Evolutionary conservation across 768 basidiomycete genomes (phyloP), one percentile per base, ranked within the genome.

Genomic region (Ramaria sp.): DNA sequence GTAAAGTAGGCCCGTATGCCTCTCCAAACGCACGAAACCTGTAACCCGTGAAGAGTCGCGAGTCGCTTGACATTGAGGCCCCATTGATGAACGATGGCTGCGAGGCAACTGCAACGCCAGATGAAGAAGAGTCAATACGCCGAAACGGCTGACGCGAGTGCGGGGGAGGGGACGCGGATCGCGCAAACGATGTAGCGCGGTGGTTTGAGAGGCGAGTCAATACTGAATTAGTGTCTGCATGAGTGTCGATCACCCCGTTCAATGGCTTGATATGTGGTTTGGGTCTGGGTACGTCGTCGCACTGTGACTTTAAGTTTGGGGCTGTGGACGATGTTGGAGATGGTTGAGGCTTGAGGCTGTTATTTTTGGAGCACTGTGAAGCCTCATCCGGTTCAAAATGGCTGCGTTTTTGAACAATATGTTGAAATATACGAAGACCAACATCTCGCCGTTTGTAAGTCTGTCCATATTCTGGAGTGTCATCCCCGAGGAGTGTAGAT

Each of bases 11-110:
- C 34, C 74, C 74, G 55, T 77, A 76, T 4, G 88, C 86, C 63
- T 90, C 87, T 4, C 86, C 88, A 49, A 86, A 68, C 0, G 79
- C 76, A 49, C 77, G 73, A 62, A 91, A 80, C 9, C 65, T 75
- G 60, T 75, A 67, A 1, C 83, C 84, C 11, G 68, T 33, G 60
- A 90, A 90, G 24, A 86, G 59, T 30, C 54, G 70, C 20, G 50
- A 61, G 41, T 31, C 20, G 30, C 31, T 24, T 41, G 51, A 19
- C 15, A 7, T 52, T 20, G 51, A 52, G 30, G 34, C 19, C 9
- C 20, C 19, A 37, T 24, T 38, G 9, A 38, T 34, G 30, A 19
- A 33, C 15, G 51, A 52, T 52, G 34, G 2, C 34, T 52, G 51
- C 1, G 37, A 34, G 9, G 27, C 24, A 22, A 37, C 12, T n/a